A percentile compares a stretch with the other conserved stretches of the same genome.
Conservation (phyloP, 139 green algal genomes). For the Chlorella sp. region DNA sequence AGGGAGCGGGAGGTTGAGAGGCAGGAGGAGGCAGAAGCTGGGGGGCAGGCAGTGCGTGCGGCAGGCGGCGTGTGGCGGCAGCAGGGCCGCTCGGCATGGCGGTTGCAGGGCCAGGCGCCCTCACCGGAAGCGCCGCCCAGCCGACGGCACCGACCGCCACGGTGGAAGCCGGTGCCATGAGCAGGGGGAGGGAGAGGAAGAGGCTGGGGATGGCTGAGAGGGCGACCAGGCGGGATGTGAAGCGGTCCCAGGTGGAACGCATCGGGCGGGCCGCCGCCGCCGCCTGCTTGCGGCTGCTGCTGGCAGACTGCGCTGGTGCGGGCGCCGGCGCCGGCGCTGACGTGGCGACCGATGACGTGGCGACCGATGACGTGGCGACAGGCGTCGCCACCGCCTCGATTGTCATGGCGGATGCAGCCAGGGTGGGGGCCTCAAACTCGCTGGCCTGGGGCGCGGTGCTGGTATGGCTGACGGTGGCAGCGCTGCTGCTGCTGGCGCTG, state of each 20-base stretch:
- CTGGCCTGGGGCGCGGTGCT: neutral
- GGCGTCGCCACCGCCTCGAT: too few relatives aligned
- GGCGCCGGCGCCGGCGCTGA: too few relatives aligned
- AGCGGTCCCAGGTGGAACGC: neutral
- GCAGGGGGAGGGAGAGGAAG: neutral
- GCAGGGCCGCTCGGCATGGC: too few relatives aligned
- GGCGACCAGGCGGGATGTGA: neutral
- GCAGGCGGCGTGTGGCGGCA: too few relatives aligned
- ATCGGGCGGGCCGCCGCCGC: neutral
- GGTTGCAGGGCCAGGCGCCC: neutral
- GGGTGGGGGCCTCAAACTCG: too few relatives aligned
- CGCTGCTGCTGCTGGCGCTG: neutral
- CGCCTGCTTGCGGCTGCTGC: too few relatives aligned
- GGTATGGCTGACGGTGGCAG: neutral
- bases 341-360: too few relatives aligned
- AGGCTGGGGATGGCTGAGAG: neutral
- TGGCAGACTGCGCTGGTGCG: neutral
- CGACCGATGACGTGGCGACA: neutral
- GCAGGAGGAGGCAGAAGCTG: neutral
- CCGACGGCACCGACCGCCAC: too few relatives aligned
- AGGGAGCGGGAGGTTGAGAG: neutral
- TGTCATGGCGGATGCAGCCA: neutral
- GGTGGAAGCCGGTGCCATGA: neutral
- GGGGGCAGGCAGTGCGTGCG: neutral
- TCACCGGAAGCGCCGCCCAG: neutral